Conservation (phyloP, 331 rosid species). For the Quercus phellos region DNA sequence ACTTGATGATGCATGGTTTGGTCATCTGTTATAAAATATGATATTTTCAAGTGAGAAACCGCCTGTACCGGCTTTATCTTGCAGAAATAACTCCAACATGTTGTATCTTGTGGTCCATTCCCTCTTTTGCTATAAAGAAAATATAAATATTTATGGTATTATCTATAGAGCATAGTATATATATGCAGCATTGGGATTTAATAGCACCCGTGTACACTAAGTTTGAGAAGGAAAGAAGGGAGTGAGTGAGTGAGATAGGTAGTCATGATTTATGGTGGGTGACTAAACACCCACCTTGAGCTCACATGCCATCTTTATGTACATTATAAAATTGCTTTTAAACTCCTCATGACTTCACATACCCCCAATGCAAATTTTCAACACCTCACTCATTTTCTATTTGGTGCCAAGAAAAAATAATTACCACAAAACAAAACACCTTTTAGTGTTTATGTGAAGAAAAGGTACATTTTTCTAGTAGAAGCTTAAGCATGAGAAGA, state of each 20-base stretch:
- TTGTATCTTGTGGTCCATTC: slow-evolving; percentile 46
- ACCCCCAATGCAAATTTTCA: slow-evolving; percentile 46
- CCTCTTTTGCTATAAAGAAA: slow-evolving; percentile 15
- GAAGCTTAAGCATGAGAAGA: slow-evolving; percentile 15
- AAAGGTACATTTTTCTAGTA: slow-evolving; percentile 13
- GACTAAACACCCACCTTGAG: slow-evolving; percentile 86
- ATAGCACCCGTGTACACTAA: slow-evolving; percentile 42
- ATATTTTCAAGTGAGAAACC: slow-evolving; percentile 14
- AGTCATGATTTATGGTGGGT: slow-evolving; percentile 80
- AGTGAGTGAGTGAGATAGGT: slow-evolving; percentile 40
- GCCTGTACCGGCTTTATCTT: slow-evolving; percentile 15
- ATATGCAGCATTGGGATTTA: slow-evolving; percentile 31
- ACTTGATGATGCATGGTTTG: too few relatives aligned
- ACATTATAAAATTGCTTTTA: slow-evolving; percentile 35
- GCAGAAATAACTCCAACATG: slow-evolving; percentile 7
- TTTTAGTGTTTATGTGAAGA: slow-evolving; percentile 24
- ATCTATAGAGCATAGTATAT: slow-evolving; percentile 21
- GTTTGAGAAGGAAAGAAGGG: slow-evolving; percentile 37
- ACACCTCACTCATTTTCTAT: slow-evolving; percentile 52
- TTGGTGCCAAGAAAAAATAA: slow-evolving; percentile 40
- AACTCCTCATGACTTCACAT: slow-evolving; percentile 30
- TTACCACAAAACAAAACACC: slow-evolving; percentile 30
- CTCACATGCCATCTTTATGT: slow-evolving; percentile 53
- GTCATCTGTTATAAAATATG: background rate
- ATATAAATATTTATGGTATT: slow-evolving; percentile 13